These are phyloP conservation scores for Camelina hispida DNA, from an alignment of 345 rosid genomes.

Conservation along the genomic window DNA sequence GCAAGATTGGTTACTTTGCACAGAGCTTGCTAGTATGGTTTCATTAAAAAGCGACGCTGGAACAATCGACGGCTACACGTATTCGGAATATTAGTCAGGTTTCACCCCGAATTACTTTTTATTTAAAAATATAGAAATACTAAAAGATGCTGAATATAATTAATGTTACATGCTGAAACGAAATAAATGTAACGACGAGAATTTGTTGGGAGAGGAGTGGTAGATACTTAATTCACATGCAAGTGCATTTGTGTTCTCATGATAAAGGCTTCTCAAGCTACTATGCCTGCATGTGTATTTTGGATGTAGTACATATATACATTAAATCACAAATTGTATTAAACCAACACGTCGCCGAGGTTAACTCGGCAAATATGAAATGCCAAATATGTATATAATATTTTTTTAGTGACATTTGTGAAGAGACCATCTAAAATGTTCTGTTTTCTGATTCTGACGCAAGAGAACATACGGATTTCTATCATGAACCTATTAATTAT, in stretches of 20 bases:
- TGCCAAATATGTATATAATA: neutral
- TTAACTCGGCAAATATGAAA: neutral
- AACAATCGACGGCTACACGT: neutral
- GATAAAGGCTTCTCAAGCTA: conserved; percentile 33
- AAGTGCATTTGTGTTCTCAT: conserved; percentile 34
- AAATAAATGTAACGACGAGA: conserved; percentile 41
- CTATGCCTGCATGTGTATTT: conserved; percentile 33
- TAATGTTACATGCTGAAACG: neutral
- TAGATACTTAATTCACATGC: conserved; percentile 44
- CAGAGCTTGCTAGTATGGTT: neutral
- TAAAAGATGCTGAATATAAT: neutral
- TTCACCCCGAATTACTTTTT: neutral
- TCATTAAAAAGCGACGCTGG: neutral
- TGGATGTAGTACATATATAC: neutral
- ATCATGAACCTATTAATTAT: no score
- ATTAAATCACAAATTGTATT: neutral
- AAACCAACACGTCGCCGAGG: neutral
- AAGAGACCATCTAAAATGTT: no score
- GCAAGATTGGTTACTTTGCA: neutral
- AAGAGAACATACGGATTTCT: no score
- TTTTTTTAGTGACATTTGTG: no score
- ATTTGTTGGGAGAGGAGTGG: conserved; percentile 45
- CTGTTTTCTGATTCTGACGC: no score
- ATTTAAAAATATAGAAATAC: neutral
- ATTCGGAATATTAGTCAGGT: neutral